Conservation (phyloP, 768 basidiomycete genomes). For the Thelephora ganbajun region DNA sequence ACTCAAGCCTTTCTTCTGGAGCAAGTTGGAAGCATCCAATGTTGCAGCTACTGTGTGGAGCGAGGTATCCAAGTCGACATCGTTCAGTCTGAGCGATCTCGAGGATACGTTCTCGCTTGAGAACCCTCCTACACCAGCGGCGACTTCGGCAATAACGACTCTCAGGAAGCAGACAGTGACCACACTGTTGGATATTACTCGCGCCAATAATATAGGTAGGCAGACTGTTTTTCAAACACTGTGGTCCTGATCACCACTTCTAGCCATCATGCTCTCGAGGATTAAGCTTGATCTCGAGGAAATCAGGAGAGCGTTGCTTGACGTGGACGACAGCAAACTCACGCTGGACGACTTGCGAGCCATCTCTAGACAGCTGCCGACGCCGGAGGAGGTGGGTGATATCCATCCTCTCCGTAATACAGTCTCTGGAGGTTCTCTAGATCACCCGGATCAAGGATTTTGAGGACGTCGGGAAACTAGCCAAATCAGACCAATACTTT, state of each 20-base stretch:
- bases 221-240: not conserved
- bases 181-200: slow-evolving; percentile 63
- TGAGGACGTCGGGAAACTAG: slow-evolving; percentile 56
- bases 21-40: slow-evolving; percentile 42
- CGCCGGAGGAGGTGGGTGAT: slow-evolving; percentile 56
- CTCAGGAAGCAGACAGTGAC: slow-evolving; percentile 46
- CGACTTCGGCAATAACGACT: slow-evolving; percentile 24
- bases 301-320: slow-evolving; percentile 60
- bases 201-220: slow-evolving; percentile 76
- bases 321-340: slow-evolving; percentile 53
- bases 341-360: slow-evolving; percentile 65
- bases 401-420: too few species aligned
- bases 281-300: slow-evolving; percentile 51
- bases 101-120: slow-evolving; percentile 61
- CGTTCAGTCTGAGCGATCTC: slow-evolving; percentile 55
- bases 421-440: slow-evolving; percentile 20
- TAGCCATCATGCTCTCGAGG: slow-evolving; percentile 75
- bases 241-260: slow-evolving; percentile 3
- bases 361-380: slow-evolving; percentile 64
- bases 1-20: slow-evolving; percentile 86
- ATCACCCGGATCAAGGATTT: slow-evolving; percentile 52
- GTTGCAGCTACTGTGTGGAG: slow-evolving; percentile 55
- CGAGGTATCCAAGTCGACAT: slow-evolving; percentile 27
- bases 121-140: slow-evolving; percentile 25
- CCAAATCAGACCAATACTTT: slow-evolving; percentile 79